These are phyloP conservation scores for Vitis hybrid DNA, from an alignment of 177 flowering plant species.

Conservation along the genomic window DNA sequence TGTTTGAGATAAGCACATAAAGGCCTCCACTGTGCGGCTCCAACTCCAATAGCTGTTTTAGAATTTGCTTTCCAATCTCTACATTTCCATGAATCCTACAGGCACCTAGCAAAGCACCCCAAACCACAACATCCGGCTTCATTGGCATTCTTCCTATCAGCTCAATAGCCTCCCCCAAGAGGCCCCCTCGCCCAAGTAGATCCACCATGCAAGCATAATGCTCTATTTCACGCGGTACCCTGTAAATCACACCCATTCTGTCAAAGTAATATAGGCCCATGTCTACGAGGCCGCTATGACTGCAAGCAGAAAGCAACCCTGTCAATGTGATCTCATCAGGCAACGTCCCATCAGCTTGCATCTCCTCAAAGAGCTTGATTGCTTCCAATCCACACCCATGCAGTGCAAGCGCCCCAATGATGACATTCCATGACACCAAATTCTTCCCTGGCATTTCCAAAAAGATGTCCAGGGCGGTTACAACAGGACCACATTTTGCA, in stretches of 20 bases:
- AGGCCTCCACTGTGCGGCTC: conserved; percentile 39
- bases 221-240: conserved; percentile 29
- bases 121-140: conserved; percentile 51
- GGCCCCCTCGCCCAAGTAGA: conserved; percentile 47
- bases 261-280: conserved; percentile 33
- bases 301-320: conserved; percentile 48
- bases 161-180: conserved; percentile 39
- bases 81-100: conserved; percentile 47
- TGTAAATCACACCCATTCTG: conserved; percentile 22
- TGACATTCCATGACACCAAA: conserved; percentile 48
- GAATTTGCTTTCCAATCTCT: conserved; percentile 30
- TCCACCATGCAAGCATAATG: conserved; percentile 56
- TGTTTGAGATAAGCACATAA: conserved; percentile 53
- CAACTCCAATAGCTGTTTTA: conserved; percentile 48
- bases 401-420: conserved; percentile 41
- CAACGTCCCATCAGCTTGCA: conserved; percentile 24
- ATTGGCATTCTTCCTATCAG: conserved; percentile 49
- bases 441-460: conserved; percentile 24
- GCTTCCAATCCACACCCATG: conserved; percentile 37
- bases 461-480: conserved; percentile 29
- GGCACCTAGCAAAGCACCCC: conserved; percentile 64
- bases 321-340: conserved; percentile 49
- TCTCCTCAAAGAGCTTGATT: conserved; percentile 28
- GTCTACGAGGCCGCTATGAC: conserved; percentile 41
- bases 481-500: conserved; percentile 40